Evolutionary conservation across 306 rosid genomes (phyloP).

Genomic region (Psophocarpus tetragonolobus): DNA sequence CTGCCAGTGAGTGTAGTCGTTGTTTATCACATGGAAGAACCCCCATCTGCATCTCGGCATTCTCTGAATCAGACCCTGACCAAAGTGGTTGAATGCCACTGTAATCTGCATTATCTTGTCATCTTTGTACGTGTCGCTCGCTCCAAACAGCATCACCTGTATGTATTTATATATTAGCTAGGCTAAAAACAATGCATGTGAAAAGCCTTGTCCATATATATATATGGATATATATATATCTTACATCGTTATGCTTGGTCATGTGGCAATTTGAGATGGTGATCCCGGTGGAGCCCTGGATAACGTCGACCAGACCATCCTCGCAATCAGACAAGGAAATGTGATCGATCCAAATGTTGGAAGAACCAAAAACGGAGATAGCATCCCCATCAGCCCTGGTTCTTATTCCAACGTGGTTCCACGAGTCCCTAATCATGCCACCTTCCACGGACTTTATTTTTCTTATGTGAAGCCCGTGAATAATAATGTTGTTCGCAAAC

Average conservation of each 20-base stretch:
- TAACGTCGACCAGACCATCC: conserved; percentile 74
- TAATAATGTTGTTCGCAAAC: conserved; percentile 55
- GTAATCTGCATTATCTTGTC: conserved; percentile 81
- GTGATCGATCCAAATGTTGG: conserved; percentile 84
- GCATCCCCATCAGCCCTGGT: conserved; percentile 77
- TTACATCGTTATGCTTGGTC: conserved; percentile 67
- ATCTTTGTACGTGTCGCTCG: conserved; percentile 40
- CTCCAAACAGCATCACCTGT: conserved; percentile 92
- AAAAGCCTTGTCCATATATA: too few species aligned
- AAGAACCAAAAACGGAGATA: conserved; percentile 60
- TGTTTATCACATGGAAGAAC: conserved; percentile 77
- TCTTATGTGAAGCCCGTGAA: conserved; percentile 62
- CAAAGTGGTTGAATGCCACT: conserved; percentile 88
- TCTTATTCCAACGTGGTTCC: conserved; percentile 54
- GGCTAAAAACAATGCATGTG: too few species aligned
- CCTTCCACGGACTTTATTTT: conserved; percentile 34
- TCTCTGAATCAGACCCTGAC: conserved; percentile 72
- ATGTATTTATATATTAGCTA: too few species aligned
- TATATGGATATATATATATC: too few species aligned
- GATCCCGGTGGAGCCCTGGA: conserved; percentile 74
- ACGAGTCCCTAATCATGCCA: conserved; percentile 65
- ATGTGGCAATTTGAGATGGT: conserved; percentile 80
- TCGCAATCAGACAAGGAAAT: conserved; percentile 58
- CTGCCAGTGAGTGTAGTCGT: conserved; percentile 83
- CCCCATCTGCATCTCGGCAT: conserved; percentile 85